Evolutionary conservation across 192 early-diverging fungal species (phyloP).

Genomic region (Umbelopsis vinacea): DNA sequence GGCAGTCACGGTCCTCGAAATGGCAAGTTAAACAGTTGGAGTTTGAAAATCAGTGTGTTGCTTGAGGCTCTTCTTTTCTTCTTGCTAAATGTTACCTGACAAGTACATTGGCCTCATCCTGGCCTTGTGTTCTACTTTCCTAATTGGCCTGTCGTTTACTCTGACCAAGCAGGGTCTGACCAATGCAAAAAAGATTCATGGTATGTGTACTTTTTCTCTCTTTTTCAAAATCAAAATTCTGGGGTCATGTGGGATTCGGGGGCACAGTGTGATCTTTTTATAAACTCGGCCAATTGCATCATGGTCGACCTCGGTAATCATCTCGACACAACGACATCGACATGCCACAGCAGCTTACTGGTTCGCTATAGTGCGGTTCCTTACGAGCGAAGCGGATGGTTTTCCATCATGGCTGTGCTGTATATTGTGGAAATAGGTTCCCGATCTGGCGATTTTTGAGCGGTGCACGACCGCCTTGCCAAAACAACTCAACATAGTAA

Average conservation of each 20-base stretch:
- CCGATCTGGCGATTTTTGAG: not conserved
- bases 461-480: too few species aligned
- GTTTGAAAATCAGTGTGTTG: too few species aligned
- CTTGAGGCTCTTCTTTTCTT: not conserved
- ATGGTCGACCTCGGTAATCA: not conserved
- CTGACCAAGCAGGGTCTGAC: slow-evolving; percentile 94
- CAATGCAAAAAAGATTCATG: slow-evolving; percentile 70
- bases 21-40: too few species aligned
- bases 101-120: slow-evolving; percentile 88
- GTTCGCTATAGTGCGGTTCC: too few species aligned
- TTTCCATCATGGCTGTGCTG: not conserved
- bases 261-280: slow-evolving; percentile 7
- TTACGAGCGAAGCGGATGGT: too few species aligned
- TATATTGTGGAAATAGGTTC: not conserved
- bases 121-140: slow-evolving; percentile 83
- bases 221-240: slow-evolving; percentile 2
- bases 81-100: slow-evolving; percentile 59
- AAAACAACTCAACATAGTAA: too few species aligned
- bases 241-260: not conserved
- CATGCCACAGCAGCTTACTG: too few species aligned
- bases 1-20: not conserved
- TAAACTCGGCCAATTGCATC: not conserved
- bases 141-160: slow-evolving; percentile 93
- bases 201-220: slow-evolving; percentile 23
- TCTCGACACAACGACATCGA: not conserved